Base-by-base conservation (phyloP, 2,329 filamentous ascomycete species). In the Dryadomyces quercivorus region DNA sequence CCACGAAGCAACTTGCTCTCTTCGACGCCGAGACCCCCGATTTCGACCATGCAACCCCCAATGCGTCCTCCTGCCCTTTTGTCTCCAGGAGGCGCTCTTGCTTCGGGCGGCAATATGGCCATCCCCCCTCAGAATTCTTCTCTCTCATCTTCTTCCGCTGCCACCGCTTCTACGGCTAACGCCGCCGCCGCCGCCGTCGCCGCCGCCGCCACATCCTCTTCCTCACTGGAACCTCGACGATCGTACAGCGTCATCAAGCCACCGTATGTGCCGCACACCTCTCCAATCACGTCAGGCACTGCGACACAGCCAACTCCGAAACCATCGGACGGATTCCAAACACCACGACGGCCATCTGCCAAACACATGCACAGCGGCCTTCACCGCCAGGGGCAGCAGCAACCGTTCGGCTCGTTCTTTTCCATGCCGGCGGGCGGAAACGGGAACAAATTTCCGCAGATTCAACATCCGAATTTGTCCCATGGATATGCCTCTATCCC, bases 1-100 rank as follows among this genome's bases (percentile, higher is more conserved):
- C 71, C 76, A 2, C 84, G 79, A 68, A 83, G 82, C 60, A 86
- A 85, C 64, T 91, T 85, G 67, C 67, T 90, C 64, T 84, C 88
- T 48, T 83, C 84, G 2, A 72, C 89, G 52, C 81, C 73, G 4
- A 74, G 70, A 58, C 67, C 70, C 22, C 63, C 61, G 49, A 69
- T 64, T 8, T 3, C 36, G 1, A 21, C 40, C 9, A 57, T 57
- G 54, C 52, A 55, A 20, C 53, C 56, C 4, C 56, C 54, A 7
- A 48, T 36, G 26, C 52, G 53, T 0, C 52, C 53, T 2, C 21
- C 50, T 3, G 20, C 43, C 16, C 51, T 63, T 43, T 62, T 64
- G 50, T 62, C 68, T 51, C 61, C 67, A n/a, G 62, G 16, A 18
- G 18, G 36, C 13, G 18, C n/a, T 42, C 49, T 31, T 22, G 18